These are phyloP conservation scores for Punica granatum DNA, from an alignment of 345 rosid genomes.

Conservation along the genomic window DNA sequence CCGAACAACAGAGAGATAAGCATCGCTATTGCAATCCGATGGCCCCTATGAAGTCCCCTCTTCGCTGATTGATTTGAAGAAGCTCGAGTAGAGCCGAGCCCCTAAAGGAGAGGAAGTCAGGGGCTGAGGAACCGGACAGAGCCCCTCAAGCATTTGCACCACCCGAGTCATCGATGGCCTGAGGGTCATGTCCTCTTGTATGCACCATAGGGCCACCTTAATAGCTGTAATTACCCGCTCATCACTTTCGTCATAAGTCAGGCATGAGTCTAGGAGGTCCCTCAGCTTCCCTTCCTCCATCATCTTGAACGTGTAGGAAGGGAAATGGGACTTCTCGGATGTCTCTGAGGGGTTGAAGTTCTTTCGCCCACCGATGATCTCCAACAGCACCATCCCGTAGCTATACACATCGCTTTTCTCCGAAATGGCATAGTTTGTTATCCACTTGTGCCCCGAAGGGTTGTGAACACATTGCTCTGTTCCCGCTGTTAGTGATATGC, in stretches of 20 bases:
- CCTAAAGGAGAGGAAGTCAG: conserved; percentile 67
- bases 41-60: conserved; percentile 77
- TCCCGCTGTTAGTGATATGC: too few relatives aligned
- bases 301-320: conserved; percentile 80
- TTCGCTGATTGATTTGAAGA: conserved; percentile 51
- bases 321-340: conserved; percentile 80
- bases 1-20: conserved; percentile 59
- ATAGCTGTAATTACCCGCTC: conserved; percentile 41
- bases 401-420: conserved; percentile 95
- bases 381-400: conserved; percentile 84
- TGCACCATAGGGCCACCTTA: conserved; percentile 86
- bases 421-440: conserved; percentile 83
- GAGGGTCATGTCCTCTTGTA: conserved; percentile 75
- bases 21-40: conserved; percentile 65
- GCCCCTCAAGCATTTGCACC: conserved; percentile 93
- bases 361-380: conserved; percentile 85
- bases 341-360: conserved; percentile 51
- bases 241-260: conserved; percentile 35
- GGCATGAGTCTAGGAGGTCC: conserved; percentile 54
- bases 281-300: conserved; percentile 74
- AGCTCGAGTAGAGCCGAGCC: conserved; percentile 40
- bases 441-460: conserved; percentile 89
- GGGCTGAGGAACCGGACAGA: conserved; percentile 51
- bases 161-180: conserved; percentile 89
- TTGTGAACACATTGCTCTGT: conserved; percentile 89